Percentiles rank a stretch among this genome's conserved stretches.
Evolutionary conservation across 106 monocot species (phyloP).

Genomic region (Xerophyta viscosa): DNA sequence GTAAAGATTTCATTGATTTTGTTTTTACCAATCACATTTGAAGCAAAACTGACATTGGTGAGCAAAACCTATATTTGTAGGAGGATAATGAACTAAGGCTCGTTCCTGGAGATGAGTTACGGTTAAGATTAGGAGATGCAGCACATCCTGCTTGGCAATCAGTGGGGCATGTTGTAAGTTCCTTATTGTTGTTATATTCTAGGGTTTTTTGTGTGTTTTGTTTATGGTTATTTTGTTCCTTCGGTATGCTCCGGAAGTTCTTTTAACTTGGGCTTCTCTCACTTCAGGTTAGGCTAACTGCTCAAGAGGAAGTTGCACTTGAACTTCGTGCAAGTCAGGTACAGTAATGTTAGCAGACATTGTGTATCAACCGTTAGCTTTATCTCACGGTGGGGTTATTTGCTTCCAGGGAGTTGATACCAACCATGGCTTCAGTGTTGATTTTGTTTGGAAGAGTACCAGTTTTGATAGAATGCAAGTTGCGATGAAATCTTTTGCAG

Average conservation of each 20-base stretch:
- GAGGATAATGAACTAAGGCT: slow-evolving; percentile 99
- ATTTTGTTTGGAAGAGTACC: slow-evolving; percentile 99
- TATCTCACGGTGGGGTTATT: too few relatives aligned
- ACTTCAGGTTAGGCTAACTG: slow-evolving; percentile 85
- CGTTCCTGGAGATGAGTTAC: slow-evolving; percentile 97
- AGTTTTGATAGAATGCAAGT: slow-evolving; percentile 99
- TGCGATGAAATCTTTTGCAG: slow-evolving; percentile 99
- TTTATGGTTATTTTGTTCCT: background rate
- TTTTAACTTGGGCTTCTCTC: background rate
- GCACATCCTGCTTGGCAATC: slow-evolving; percentile 98
- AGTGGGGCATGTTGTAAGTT: slow-evolving; percentile 94
- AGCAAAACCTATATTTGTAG: slow-evolving; percentile 17
- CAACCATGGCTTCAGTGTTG: slow-evolving; percentile 92
- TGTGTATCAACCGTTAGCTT: too few relatives aligned
- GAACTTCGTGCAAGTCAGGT: slow-evolving; percentile 98
- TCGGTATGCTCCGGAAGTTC: background rate
- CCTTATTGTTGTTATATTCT: background rate
- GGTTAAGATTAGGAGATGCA: slow-evolving; percentile 79
- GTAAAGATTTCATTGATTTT: too few relatives aligned
- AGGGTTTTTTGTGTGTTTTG: background rate
- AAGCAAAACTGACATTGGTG: too few relatives aligned
- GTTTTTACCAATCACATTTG: too few relatives aligned
- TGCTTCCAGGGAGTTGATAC: slow-evolving; percentile 98
- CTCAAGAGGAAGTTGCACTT: slow-evolving; percentile 98
- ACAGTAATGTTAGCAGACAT: too few relatives aligned